Evolutionary conservation across 176 grass and related monocot genomes (phyloP).

Genomic region (Triticum monococcum): DNA sequence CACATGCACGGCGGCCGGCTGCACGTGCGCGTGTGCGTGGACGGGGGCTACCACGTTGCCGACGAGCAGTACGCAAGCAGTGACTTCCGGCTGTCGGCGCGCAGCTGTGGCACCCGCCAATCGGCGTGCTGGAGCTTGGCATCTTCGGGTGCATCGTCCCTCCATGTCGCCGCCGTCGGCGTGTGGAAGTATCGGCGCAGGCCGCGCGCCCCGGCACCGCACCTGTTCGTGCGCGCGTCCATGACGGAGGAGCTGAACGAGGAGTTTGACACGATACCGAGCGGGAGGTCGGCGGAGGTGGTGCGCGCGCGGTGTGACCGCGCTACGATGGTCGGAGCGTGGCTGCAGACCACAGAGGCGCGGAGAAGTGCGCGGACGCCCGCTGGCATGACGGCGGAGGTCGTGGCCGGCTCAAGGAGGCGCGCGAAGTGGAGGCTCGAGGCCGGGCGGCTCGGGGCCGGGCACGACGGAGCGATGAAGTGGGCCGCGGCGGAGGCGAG

Average conservation of each 20-base stretch:
- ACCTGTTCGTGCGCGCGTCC: conserved; percentile 66
- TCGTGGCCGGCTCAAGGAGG: no score
- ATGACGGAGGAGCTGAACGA: conserved; percentile 85
- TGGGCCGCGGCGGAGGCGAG: no score
- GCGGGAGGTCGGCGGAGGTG: conserved; percentile 52
- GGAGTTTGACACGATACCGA: conserved; percentile 80
- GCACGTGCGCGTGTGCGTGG: conserved; percentile 81
- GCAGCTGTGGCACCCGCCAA: conserved; percentile 77
- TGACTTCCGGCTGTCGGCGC: conserved; percentile 80
- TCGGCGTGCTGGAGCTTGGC: conserved; percentile 78
- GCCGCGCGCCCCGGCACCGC: conserved; percentile 34
- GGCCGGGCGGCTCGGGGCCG: no score
- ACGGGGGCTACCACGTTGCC: conserved; percentile 87
- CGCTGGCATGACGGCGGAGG: no score
- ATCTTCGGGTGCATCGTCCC: conserved; percentile 57
- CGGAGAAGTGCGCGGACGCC: no score
- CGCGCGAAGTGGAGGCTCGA: no score
- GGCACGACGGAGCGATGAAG: no score
- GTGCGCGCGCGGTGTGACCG: conserved; percentile 68
- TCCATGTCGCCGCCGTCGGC: conserved; percentile 53
- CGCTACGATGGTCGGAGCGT: conserved; percentile 54
- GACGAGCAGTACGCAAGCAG: conserved; percentile 70
- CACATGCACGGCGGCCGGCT: conserved; percentile 54
- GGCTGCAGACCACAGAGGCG: conserved; percentile 59
- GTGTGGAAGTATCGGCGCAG: conserved; percentile 60